Evolutionary conservation across 2,329 filamentous ascomycete genomes (phyloP), one percentile per base, ranked within the genome.

Genomic region (Sarocladium brachiariae): DNA sequence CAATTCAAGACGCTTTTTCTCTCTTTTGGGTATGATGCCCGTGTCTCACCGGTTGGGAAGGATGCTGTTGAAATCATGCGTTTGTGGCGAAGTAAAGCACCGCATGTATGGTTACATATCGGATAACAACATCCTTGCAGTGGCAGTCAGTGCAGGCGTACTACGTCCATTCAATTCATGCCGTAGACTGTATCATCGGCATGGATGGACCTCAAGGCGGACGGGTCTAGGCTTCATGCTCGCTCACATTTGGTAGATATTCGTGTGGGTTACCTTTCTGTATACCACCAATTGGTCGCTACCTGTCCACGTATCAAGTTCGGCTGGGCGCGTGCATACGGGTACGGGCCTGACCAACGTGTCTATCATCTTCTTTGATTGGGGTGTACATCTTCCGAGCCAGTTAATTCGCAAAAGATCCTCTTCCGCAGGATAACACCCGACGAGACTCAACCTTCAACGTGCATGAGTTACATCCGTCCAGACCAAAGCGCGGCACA

Each of bases 211-310:
- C 84, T 96, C 55, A 95, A 84, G 47, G 87, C 83, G 38, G 91
- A 96, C 60, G 91, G 91, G 2, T n/a, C 90, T 96, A 56, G 91
- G 91, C 41, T 90, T 89, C 69, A 96, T 96, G 91, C 78, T 96
- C 13, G 75, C 84, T 2, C n/a, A n/a, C n/a, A n/a, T n/a, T 96
- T 96, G 63, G 91, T 91, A 45, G 90, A 96, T 61, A 76, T 96
- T 4, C n/a, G 86, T 85, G 55, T 96, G 91, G 91, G 80, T 96
- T 0, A 91, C 91, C 0, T 93, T 95, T 66, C 76, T 89, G 47
- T 96, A 95, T 73, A 86, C 81, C 16, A 75, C 87, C 18, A 89
- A 95, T n/a, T 66, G 81, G 84, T 4, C 83, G 87, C 41, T 96
- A 96, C 65, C 81, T 96, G 2, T 79, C 89, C 1, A 77, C 86